Conservation (phyloP, 2,329 filamentous ascomycete species). For the Talaromyces rugulosus region DNA sequence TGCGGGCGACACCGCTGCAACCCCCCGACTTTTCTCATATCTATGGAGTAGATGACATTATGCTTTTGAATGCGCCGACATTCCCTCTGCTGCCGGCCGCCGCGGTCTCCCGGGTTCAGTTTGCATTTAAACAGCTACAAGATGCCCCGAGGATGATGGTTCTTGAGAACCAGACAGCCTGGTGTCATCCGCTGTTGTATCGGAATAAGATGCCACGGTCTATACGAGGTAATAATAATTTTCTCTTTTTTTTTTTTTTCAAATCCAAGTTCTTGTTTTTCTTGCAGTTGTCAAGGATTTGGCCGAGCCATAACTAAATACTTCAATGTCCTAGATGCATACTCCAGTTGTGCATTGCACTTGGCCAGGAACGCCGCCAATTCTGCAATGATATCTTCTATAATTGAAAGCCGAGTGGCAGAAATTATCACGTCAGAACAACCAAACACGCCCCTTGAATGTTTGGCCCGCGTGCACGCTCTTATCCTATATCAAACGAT, state of each 20-base stretch:
- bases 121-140: constrained; percentile 45
- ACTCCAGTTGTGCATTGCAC: constrained; percentile 52
- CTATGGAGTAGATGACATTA: not conserved
- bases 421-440: constrained; percentile 39
- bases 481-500: constrained; percentile 50
- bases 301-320: not conserved
- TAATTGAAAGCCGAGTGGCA: constrained; percentile 43
- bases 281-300: not conserved
- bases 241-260: not conserved
- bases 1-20: not conserved
- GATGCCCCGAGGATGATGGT: constrained; percentile 45
- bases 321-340: constrained; percentile 39
- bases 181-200: constrained; percentile 53
- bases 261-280: not conserved
- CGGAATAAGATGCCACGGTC: constrained; percentile 47
- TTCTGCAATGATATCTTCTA: constrained; percentile 44
- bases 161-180: constrained; percentile 47
- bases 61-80: constrained; percentile 1
- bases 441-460: constrained; percentile 20
- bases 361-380: constrained; percentile 49
- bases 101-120: constrained; percentile 23
- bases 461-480: constrained; percentile 45
- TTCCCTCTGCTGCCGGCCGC: constrained; percentile 14
- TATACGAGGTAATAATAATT: constrained; percentile 43
- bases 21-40: not conserved